A percentile compares a stretch with the other conserved stretches of the same genome.
Evolutionary conservation across 2,329 filamentous ascomycete genomes (phyloP).

Genomic region (Ophiosphaerella korrae): DNA sequence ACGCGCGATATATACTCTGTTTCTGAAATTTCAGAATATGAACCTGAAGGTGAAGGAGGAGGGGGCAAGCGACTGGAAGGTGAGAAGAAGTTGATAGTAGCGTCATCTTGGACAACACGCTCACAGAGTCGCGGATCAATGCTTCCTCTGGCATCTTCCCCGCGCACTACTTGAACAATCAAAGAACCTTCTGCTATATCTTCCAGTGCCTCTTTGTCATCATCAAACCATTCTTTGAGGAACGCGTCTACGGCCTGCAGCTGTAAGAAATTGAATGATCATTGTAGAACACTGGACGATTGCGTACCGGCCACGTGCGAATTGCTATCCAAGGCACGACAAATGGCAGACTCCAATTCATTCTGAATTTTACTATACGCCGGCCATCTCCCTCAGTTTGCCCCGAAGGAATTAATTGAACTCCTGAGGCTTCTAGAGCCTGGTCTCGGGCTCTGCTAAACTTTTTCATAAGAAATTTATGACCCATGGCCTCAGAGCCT

Average conservation of each 20-base stretch:
- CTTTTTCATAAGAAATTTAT: neutral
- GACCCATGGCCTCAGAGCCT: no score
- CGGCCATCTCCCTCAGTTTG: no score
- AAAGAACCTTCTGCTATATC: no score
- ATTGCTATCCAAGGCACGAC: constrained; percentile 2
- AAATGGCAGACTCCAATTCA: neutral
- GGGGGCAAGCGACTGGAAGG: neutral
- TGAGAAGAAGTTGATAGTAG: neutral
- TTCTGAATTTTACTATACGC: no score
- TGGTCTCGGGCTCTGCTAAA: neutral
- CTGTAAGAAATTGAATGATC: no score
- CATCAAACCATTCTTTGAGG: neutral
- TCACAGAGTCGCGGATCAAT: neutral
- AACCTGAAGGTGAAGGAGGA: no score
- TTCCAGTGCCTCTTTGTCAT: no score
- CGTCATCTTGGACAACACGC: neutral
- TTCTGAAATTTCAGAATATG: neutral
- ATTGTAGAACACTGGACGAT: no score
- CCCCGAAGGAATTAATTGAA: no score
- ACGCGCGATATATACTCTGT: constrained; percentile 1
- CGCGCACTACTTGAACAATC: no score
- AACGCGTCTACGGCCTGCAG: neutral
- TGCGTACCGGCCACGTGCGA: neutral
- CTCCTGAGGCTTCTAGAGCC: neutral
- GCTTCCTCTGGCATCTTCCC: no score